Evolutionary conservation across 192 early-diverging fungal species (phyloP).

Genomic region (Phycomyces blakesleeanus): DNA sequence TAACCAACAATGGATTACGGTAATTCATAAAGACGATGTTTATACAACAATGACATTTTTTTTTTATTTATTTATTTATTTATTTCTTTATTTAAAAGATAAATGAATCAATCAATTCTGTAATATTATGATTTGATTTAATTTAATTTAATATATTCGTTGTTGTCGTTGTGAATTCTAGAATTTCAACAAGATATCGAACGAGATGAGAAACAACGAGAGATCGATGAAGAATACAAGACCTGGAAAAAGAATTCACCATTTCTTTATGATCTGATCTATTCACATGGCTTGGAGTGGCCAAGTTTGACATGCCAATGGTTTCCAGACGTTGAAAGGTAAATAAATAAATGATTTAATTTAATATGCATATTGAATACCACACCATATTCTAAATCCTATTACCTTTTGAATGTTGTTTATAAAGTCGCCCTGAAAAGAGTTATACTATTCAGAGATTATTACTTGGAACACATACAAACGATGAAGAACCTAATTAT

Average conservation of each 20-base stretch:
- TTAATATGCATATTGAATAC: too few relatives aligned
- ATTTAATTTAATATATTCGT: too few relatives aligned
- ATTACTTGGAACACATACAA: constrained; percentile 94
- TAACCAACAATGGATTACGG: too few relatives aligned
- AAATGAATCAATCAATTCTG: too few relatives aligned
- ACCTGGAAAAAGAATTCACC: constrained; percentile 99
- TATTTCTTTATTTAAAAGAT: too few relatives aligned
- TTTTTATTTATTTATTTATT: too few relatives aligned
- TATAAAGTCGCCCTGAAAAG: constrained; percentile 64
- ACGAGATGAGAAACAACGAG: constrained; percentile 60
- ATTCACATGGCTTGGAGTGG: constrained; percentile 97
- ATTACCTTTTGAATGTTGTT: constrained; percentile 66
- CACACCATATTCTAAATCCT: constrained; percentile 14
- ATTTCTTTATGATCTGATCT: constrained; percentile 95
- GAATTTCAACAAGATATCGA: neutral
- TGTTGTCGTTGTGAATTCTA: too few relatives aligned
- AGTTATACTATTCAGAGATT: constrained; percentile 88
- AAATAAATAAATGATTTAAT: too few relatives aligned
- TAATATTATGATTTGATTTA: too few relatives aligned
- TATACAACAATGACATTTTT: too few relatives aligned
- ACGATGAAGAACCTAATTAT: constrained; percentile 93
- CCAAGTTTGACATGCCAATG: constrained; percentile 96
- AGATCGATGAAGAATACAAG: constrained; percentile 96
- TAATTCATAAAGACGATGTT: too few relatives aligned
- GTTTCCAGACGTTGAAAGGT: constrained; percentile 93